Conservation (phyloP, 768 basidiomycete species). For the Punctularia strigosozonata region DNA sequence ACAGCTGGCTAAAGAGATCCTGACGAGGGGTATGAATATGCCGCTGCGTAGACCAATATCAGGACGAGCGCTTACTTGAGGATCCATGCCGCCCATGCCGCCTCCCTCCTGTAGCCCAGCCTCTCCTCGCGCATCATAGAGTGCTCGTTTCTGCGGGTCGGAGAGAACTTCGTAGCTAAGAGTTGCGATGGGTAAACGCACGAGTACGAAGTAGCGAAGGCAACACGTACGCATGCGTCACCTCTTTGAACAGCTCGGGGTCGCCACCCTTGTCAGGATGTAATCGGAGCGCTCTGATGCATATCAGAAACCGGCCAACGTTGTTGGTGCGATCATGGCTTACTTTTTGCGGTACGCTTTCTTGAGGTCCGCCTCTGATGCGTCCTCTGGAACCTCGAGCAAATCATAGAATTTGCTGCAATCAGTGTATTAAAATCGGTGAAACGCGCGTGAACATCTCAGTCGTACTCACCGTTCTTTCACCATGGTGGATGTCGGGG, state of each 20-base stretch:
- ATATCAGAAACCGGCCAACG: too few species aligned
- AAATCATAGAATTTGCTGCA: conserved; percentile 85
- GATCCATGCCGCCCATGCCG: conserved; percentile 94
- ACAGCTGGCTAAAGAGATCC: conserved; percentile 96
- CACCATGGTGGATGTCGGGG: too few species aligned
- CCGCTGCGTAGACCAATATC: neutral
- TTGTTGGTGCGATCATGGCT: too few species aligned
- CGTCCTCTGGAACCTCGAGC: conserved; percentile 71
- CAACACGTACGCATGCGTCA: conserved; percentile 81
- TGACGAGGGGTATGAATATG: conserved; percentile 19
- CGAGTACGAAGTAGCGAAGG: neutral
- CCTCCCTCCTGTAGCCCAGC: conserved; percentile 81
- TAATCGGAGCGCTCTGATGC: conserved; percentile 60
- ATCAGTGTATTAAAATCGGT: conserved; percentile 6
- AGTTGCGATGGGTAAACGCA: conserved; percentile 1
- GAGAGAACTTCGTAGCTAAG: conserved; percentile 86
- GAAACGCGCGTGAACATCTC: too few species aligned
- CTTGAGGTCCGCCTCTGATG: conserved; percentile 79
- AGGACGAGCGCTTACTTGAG: conserved; percentile 42
- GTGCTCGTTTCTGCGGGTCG: conserved; percentile 66
- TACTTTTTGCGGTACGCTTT: conserved; percentile 95
- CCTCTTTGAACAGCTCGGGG: conserved; percentile 94
- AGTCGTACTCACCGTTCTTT: too few species aligned
- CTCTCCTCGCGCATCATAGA: conserved; percentile 90
- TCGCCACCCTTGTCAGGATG: conserved; percentile 96